Evolutionary conservation across 176 grass and related monocot species (phyloP).

Genomic region (Aegilops umbellulata): DNA sequence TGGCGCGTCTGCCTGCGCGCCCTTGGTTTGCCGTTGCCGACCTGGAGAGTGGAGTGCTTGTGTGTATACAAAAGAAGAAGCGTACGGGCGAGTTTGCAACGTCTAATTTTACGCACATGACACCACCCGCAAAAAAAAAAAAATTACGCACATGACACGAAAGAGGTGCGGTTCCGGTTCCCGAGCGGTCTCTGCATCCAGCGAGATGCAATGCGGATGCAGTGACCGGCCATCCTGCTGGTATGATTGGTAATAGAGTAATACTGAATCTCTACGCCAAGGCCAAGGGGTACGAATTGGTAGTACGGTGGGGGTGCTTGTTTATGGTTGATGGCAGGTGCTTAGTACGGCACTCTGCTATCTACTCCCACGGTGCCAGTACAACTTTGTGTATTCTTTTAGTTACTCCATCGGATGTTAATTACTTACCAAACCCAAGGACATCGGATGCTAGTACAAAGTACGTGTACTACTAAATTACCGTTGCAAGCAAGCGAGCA

Average conservation of each 20-base stretch:
- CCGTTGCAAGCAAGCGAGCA: too few species aligned
- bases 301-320: background rate
- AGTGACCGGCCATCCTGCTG: constrained; percentile 18
- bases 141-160: constrained; percentile 24
- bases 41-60: background rate
- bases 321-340: background rate
- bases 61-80: too few species aligned
- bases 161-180: too few species aligned
- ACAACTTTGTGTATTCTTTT: background rate
- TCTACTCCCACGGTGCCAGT: too few species aligned
- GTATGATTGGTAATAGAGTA: background rate
- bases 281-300: background rate
- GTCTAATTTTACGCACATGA: constrained; percentile 23
- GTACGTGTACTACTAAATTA: too few species aligned
- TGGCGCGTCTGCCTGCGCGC: background rate
- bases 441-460: background rate
- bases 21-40: constrained; percentile 9
- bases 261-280: constrained; percentile 4
- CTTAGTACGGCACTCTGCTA: background rate
- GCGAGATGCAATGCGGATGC: background rate
- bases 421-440: too few species aligned
- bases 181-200: constrained; percentile 11
- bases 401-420: background rate
- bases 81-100: background rate
- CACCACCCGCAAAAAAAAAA: too few species aligned